These are phyloP conservation scores for Stachybotrys elegans DNA, from an alignment of 2,329 filamentous ascomycete genomes.

Conservation along the genomic window DNA sequence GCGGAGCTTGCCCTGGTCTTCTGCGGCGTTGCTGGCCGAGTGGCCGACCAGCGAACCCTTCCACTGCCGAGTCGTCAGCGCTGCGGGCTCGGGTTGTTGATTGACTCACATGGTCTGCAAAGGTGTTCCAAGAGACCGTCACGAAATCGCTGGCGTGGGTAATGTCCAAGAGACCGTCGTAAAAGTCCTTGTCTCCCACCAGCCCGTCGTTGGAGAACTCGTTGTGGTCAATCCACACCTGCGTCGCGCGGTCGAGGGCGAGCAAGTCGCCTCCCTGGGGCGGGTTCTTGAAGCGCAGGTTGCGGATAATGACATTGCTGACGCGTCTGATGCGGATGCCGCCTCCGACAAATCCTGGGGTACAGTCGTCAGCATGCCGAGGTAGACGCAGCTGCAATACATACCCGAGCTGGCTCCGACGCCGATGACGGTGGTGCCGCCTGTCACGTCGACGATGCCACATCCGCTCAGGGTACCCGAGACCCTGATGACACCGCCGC, in stretches of 20 bases:
- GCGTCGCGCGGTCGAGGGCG: slow-evolving; percentile 36
- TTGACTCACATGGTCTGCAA: slow-evolving; percentile 30
- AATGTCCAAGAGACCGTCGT: slow-evolving; percentile 35
- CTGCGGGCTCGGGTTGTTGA: no score
- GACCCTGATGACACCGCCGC: slow-evolving; percentile 39
- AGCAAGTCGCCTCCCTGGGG: slow-evolving; percentile 43
- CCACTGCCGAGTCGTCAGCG: slow-evolving; percentile 9
- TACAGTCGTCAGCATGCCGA: neutral
- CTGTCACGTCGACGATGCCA: slow-evolving; percentile 37
- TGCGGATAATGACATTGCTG: slow-evolving; percentile 51
- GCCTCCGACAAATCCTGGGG: slow-evolving; percentile 34
- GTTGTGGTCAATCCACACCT: slow-evolving; percentile 41
- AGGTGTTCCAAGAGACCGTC: slow-evolving; percentile 34
- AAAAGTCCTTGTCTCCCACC: slow-evolving; percentile 32
- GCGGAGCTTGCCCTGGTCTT: slow-evolving; percentile 52
- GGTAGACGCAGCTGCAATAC: neutral
- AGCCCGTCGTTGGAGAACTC: slow-evolving; percentile 30
- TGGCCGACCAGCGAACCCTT: slow-evolving; percentile 57
- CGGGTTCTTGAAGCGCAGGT: slow-evolving; percentile 45
- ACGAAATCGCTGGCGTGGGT: slow-evolving; percentile 35
- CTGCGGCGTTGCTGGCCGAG: slow-evolving; percentile 49
- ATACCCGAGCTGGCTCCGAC: slow-evolving; percentile 35
- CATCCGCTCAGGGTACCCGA: slow-evolving; percentile 36
- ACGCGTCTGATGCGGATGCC: slow-evolving; percentile 41
- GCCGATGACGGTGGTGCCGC: slow-evolving; percentile 47